Evolutionary conservation across 108 stramenopile genomes (phyloP).

Genomic region (Fistulifera pelliculosa): DNA sequence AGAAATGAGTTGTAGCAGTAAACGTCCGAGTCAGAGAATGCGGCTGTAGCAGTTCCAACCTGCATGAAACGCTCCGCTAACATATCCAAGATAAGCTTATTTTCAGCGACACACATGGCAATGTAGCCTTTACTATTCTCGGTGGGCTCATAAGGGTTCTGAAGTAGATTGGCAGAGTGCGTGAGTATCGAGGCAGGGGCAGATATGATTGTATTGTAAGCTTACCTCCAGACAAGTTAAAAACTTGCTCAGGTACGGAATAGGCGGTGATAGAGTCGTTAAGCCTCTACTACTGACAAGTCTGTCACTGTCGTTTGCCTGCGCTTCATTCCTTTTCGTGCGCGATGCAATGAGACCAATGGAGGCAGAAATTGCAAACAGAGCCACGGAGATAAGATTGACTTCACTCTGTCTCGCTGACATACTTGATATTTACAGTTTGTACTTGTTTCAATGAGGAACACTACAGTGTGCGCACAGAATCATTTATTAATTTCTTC

Average conservation of each 20-base stretch:
- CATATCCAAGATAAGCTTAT: constrained; percentile 65
- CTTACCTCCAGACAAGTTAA: constrained; percentile 7
- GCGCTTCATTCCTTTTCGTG: too few relatives aligned
- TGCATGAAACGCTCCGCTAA: constrained; percentile 59
- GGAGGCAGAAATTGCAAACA: too few relatives aligned
- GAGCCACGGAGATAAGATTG: too few relatives aligned
- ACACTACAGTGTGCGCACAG: too few relatives aligned
- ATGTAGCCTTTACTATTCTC: constrained; percentile 55
- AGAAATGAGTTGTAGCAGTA: constrained; percentile 76
- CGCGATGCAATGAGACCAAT: too few relatives aligned
- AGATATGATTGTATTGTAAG: background rate
- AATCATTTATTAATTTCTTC: too few relatives aligned
- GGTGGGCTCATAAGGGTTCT: constrained; percentile 57
- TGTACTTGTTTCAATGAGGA: too few relatives aligned
- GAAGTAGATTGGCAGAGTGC: background rate
- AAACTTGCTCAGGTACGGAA: constrained; percentile 13
- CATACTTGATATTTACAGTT: too few relatives aligned
- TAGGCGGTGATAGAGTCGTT: constrained; percentile 4
- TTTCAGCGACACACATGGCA: constrained; percentile 73
- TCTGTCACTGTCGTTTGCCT: background rate
- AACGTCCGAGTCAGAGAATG: constrained; percentile 63
- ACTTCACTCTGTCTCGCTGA: too few relatives aligned
- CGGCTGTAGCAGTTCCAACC: constrained; percentile 45
- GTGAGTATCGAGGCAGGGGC: background rate
- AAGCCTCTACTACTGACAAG: constrained; percentile 4